Evolutionary conservation across 2,329 filamentous ascomycete genomes (phyloP), one percentile per base, ranked within the genome.

Genomic region (Nigrospora oryzae): DNA sequence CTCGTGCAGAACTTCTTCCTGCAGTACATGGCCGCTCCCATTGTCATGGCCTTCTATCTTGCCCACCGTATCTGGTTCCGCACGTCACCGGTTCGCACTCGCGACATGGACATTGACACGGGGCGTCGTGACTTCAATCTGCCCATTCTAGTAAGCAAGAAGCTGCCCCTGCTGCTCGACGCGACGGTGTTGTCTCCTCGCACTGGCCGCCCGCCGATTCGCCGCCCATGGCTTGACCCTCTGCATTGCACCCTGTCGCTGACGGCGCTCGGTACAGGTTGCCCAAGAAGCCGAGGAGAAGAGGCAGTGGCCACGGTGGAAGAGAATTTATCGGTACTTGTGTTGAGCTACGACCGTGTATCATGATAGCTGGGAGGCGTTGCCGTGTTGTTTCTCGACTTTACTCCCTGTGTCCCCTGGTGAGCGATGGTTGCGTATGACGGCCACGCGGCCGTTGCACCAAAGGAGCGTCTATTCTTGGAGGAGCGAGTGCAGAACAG

Each of bases 71-170:
- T 93, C 32, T 84, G 72, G 63, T 86, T 79, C 60, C 73, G 73
- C 46, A 94, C 89, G 2, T 67, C 71, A 2, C 67, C 71, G 2
- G 74, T 95, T 37, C 71, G 75, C 15, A 66, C 76, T 32, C 70
- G 74, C 42, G 84, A 94, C 50, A 94, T 96, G 82, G 90, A 96
- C 64, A 67, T 96, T 50, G 79, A 84, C 48, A 95, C 89, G 0
- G 91, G 91, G 3, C 80, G 89, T 28, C 74, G 90, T 23, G 89
- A 95, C 58, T 77, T 96, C 46, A 90, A 95, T 60, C 67, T 96
- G 38, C 79, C 82, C 28, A 79, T 86, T 48, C 67, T 97, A 41
- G 71, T 94, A 28, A 28, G 23, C 23, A 28, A 7, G 23, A 6
- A 28, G 23, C 8, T 28, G 8, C 7, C 7, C 23, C 5, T 28